phyloP scores from a whole-genome alignment of 495 filamentous ascomycete genomes.

The Hypomontagnella monticulosa region DNA sequence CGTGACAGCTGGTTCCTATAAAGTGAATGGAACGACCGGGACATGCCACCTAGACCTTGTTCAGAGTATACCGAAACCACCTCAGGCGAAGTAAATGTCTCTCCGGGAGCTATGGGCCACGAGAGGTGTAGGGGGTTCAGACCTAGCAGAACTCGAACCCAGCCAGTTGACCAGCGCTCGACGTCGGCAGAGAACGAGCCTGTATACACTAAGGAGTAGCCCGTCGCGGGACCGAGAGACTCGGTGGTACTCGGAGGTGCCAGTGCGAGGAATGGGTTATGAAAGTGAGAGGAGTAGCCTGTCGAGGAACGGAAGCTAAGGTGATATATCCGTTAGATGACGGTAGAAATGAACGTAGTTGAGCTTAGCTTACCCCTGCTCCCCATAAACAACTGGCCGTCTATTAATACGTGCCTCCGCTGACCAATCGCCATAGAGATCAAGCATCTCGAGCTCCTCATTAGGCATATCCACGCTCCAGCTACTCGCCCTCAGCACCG shows the following conservation, averaged over 20 bases:
- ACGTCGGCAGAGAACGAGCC: constrained; percentile 62
- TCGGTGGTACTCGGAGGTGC: constrained; percentile 62
- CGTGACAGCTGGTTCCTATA: constrained; percentile 65
- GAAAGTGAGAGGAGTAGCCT: constrained; percentile 64
- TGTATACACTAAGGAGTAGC: constrained; percentile 64
- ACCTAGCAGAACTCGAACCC: constrained; percentile 61
- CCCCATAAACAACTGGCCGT: constrained; percentile 46
- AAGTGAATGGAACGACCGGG: constrained; percentile 60
- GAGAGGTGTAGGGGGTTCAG: constrained; percentile 62
- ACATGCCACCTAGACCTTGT: constrained; percentile 64
- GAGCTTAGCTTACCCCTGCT: constrained; percentile 38
- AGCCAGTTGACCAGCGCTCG: constrained; percentile 64
- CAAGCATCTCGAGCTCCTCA: constrained; percentile 64
- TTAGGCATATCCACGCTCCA: constrained; percentile 63
- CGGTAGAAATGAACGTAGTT: neutral
- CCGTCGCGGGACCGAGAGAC: constrained; percentile 61
- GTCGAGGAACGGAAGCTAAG: constrained; percentile 59
- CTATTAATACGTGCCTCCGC: constrained; percentile 52
- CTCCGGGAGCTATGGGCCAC: constrained; percentile 55
- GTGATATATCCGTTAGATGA: constrained; percentile 32
- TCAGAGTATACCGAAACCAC: constrained; percentile 63
- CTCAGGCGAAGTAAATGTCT: constrained; percentile 62
- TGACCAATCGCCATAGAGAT: constrained; percentile 63
- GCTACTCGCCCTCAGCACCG: constrained; percentile 60
- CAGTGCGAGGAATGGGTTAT: constrained; percentile 65